Evolutionary conservation across 768 basidiomycete genomes (phyloP), one percentile per base, ranked within the genome.

Genomic region (Naganishia randhawae): DNA sequence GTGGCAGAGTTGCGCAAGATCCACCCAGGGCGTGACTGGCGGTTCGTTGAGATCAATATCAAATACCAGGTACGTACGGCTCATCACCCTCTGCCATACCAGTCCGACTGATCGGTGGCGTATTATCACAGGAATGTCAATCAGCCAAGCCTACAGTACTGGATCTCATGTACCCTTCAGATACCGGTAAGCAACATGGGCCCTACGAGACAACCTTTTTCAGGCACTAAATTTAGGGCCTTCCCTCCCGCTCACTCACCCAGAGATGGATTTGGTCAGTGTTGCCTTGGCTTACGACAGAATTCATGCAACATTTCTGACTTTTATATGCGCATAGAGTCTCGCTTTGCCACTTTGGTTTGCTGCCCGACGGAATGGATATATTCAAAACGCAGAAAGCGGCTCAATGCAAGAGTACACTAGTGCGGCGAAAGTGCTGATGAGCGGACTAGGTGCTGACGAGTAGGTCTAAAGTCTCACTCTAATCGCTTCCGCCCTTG

Each of bases 391-490:
- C 13, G 57, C 74, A 14, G 70, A 76, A 1, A 80, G 77, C n/a
- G 77, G 80, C 0, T 76, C 82, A 4, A 78, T 84, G 2, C 73
- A 73, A 22, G 81, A 82, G 8, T 95, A 96, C 79, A 83, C 81
- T 0, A 93, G 89, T 70, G 78, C 83, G 9, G 92, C 96, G 0
- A 85, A 86, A 50, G 92, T 98, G 0, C 81, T 97, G 10, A 81
- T 99, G 29, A 94, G 87, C 71, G 96, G 96, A 1, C 82, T 99
- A 8, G 96, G 96, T 0, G 91, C 96, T 0, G 96, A 99, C 76
- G 96, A 99, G 77, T 80, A 39, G 70, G 80, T 75, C 0, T 25
- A 11, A 25, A 31, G 5, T 14, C 11, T 3, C 14, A 9, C n/a
- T n/a, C 33, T 3, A 16, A 19, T 1, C 9, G 13, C n/a, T n/a